A percentile compares a stretch with the other conserved stretches of the same genome.
Conservation (phyloP, 306 rosid genomes). For the Psophocarpus tetragonolobus region DNA sequence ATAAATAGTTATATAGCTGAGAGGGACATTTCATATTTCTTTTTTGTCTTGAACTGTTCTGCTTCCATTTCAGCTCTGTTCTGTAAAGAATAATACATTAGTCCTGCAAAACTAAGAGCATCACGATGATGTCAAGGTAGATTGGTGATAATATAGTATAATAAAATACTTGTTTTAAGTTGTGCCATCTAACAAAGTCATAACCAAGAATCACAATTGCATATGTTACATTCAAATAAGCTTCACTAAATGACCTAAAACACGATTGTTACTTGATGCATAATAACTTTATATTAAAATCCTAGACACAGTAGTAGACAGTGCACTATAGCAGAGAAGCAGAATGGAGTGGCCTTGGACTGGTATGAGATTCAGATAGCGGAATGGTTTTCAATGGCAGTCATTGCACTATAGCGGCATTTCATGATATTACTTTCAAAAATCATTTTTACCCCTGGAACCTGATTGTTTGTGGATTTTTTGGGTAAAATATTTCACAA, state of each 20-base stretch:
- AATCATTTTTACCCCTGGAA: neutral
- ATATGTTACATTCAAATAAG: neutral
- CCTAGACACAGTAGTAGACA: neutral
- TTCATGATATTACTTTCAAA: neutral
- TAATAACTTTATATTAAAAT: neutral
- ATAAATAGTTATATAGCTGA: neutral
- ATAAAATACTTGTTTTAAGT: neutral
- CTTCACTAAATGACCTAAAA: neutral
- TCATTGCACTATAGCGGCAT: neutral
- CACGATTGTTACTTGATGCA: neutral
- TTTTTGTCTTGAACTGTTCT: neutral
- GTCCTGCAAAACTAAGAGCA: neutral
- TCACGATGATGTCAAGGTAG: neutral
- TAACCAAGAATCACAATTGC: neutral
- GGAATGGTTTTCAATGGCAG: neutral
- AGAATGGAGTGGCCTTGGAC: neutral
- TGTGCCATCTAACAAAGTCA: constrained; percentile 5
- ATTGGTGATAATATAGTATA: neutral
- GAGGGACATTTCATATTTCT: constrained; percentile 6
- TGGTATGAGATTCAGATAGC: neutral
- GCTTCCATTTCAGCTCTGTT: neutral
- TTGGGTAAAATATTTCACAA: neutral
- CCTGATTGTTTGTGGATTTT: neutral
- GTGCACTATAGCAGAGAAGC: neutral
- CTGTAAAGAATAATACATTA: neutral